Evolutionary conservation across 768 basidiomycete species (phyloP).

Genomic region (Trametes cingulata): DNA sequence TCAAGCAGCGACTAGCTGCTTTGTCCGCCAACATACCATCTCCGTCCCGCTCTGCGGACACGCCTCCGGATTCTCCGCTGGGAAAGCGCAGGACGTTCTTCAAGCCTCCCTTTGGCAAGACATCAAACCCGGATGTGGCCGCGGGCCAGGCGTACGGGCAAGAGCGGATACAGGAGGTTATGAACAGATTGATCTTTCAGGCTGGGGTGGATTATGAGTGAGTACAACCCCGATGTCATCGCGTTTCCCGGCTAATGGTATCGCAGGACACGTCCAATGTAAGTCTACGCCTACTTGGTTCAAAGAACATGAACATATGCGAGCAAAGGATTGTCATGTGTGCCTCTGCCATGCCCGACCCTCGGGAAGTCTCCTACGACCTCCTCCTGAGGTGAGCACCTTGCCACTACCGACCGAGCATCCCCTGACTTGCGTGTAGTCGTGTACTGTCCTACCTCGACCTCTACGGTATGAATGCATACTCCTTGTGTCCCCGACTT

Average conservation of each 20-base stretch:
- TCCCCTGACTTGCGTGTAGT: slow-evolving; percentile 38
- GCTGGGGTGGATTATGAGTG: slow-evolving; percentile 91
- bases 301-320: neutral
- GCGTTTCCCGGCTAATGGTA: neutral
- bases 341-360: slow-evolving; percentile 83
- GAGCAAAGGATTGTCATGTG: slow-evolving; percentile 72
- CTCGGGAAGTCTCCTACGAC: slow-evolving; percentile 75
- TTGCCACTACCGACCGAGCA: slow-evolving; percentile 12
- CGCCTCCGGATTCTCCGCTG: slow-evolving; percentile 30
- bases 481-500: neutral
- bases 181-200: slow-evolving; percentile 78
- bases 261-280: slow-evolving; percentile 84
- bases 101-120: slow-evolving; percentile 54
- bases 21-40: slow-evolving; percentile 50
- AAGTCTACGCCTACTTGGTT: slow-evolving; percentile 33
- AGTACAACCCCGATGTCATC: slow-evolving; percentile 32
- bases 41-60: slow-evolving; percentile 29
- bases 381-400: slow-evolving; percentile 63
- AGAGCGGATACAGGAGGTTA: slow-evolving; percentile 61
- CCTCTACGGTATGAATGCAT: slow-evolving; percentile 64
- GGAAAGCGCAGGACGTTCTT: slow-evolving; percentile 41
- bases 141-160: slow-evolving; percentile 28
- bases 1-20: slow-evolving; percentile 69
- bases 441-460: slow-evolving; percentile 79
- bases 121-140: slow-evolving; percentile 30